These are phyloP conservation scores for Carpinus viminea DNA, from an alignment of 306 rosid species.

Conservation along the genomic window DNA sequence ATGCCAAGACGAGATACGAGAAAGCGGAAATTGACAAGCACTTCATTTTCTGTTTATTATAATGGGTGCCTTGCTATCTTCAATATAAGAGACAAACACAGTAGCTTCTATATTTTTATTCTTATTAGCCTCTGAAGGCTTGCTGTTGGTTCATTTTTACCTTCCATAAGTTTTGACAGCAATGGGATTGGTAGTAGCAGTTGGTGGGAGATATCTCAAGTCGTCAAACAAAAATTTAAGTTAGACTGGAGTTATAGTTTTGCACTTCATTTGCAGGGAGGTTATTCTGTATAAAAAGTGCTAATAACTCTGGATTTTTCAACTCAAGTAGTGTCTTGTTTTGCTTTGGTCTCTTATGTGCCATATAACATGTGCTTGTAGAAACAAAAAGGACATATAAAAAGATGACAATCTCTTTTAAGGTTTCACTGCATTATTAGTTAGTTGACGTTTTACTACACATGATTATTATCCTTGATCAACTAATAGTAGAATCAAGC, in stretches of 20 bases:
- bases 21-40: neutral
- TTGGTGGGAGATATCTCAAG: neutral
- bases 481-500: neutral
- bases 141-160: neutral
- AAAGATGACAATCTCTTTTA: neutral
- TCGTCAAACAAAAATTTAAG: neutral
- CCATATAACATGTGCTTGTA: neutral
- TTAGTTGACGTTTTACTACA: neutral
- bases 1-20: neutral
- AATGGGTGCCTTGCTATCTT: neutral
- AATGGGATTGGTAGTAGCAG: neutral
- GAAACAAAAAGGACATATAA: neutral
- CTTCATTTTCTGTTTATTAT: neutral
- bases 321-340: neutral
- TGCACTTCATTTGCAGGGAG: neutral
- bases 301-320: neutral
- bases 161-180: neutral
- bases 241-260: neutral
- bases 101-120: neutral
- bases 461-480: neutral
- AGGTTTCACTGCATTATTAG: neutral
- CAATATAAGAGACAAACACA: neutral
- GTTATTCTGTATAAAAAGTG: neutral
- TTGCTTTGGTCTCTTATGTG: neutral
- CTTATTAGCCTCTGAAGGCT: neutral